Conservation (phyloP, 2,329 filamentous ascomycete species). For the Botrytis squamosa region DNA sequence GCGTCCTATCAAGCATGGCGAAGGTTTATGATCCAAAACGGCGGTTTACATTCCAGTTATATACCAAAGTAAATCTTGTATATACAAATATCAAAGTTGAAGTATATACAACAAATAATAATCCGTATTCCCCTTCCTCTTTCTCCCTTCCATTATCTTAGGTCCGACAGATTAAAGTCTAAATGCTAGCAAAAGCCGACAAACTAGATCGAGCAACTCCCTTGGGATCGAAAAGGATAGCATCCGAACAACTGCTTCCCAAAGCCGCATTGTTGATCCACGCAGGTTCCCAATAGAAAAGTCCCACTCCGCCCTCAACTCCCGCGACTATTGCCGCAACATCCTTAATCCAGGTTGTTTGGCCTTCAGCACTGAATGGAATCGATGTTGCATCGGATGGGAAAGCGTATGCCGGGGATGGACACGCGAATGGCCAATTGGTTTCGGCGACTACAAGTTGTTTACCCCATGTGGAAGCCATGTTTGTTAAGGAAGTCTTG, state of each 20-base stretch:
- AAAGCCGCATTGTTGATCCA: constrained; percentile 66
- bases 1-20: background rate
- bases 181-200: constrained; percentile 47
- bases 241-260: constrained; percentile 64
- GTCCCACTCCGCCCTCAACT: constrained; percentile 54
- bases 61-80: background rate
- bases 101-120: background rate
- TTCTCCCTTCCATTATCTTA: background rate
- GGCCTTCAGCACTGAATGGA: constrained; percentile 62
- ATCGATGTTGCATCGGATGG: constrained; percentile 59
- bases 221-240: constrained; percentile 58
- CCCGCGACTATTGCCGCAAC: constrained; percentile 56
- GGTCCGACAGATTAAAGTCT: background rate
- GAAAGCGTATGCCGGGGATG: constrained; percentile 56
- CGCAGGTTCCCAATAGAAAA: constrained; percentile 75
- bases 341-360: constrained; percentile 59
- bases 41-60: background rate
- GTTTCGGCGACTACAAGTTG: constrained; percentile 68
- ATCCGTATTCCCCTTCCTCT: background rate
- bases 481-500: constrained; percentile 53
- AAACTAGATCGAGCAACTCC: constrained; percentile 58
- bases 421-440: constrained; percentile 66
- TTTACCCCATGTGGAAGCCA: constrained; percentile 63
- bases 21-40: background rate
- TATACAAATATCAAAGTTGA: background rate